Evolutionary conservation across 257 asterid genomes (phyloP), one percentile per base, ranked within the genome.

Genomic region (Gentiana straminea): DNA sequence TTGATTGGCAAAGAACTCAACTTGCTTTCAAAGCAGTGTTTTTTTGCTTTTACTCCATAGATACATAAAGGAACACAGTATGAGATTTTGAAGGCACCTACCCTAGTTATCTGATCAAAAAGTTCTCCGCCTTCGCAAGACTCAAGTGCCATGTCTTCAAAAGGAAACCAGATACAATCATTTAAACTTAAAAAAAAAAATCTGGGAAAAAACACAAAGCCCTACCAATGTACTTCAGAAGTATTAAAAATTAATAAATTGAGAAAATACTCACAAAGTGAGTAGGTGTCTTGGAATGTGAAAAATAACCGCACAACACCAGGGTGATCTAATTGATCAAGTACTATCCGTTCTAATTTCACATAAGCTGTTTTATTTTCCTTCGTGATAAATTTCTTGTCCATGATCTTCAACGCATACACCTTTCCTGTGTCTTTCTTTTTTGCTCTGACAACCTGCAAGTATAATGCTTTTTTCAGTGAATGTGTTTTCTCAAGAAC

Each of bases 61-160:
- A 48, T 52, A 8, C 54, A 35, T 7, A n/a, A 68, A 59, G 51
- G 37, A 54, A 51, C 32, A 60, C 52, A 62, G 0, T 35, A 2
- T 51, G 12, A 13, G 52, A 34, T 63, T 33, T 13, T 60, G 43
- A 57, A 67, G 51, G 45, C 35, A 73, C 86, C 70, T 68, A 88
- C 99, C 89, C 97, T 83, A 61, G 85, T 80, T 69, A 92, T 86
- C 74, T 92, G 97, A 72, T 92, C 99, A 49, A 92, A 92, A 71
- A 92, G 97, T 70, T 92, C 97, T 52, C 97, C 99, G 10, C 99
- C 99, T 55, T 92, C 99, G 72, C 99, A 92, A 11, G 99, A 92
- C 69, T 92, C 99, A 24, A 92, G 95, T n/a, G 81, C 99, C 99
- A 92, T 92, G 67, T 88, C 99, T 88, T 70, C 76, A 70, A 51